Base-by-base conservation (phyloP, 2,329 filamentous ascomycete species). In the Mycosphaerella arachidis region DNA sequence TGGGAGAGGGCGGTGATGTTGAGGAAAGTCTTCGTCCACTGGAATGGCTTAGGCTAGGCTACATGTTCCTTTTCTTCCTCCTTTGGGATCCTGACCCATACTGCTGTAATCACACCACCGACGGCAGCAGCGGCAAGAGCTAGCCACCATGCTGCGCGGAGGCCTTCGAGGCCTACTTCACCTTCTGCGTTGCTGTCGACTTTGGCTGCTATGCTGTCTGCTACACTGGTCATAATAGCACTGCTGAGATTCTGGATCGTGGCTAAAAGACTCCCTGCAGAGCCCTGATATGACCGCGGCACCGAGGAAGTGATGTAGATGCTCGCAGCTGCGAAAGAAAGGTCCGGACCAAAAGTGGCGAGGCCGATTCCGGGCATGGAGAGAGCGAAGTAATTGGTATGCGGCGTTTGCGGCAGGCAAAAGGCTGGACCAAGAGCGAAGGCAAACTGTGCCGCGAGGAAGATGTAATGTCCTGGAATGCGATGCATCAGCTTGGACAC, bases 291-390 rank as follows among this genome's bases (percentile, higher is more conserved):
- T 1, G 74, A 77, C n/a, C 77, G 65, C 1, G 76, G 74, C 5
- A 81, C 78, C 53, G 74, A 78, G 10, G 73, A 76, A 0, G 78
- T 80, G 59, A 80, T 79, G 67, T 80, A 80, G 48, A 80, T 80
- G n/a, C 75, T 76, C 0, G 78, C 78, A 0, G 78, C 78, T 0
- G 78, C 78, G 59, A 80, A 81, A 30, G 75, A 75, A 55, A 80
- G 68, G 51, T 81, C 78, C 0, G 78, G 78, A 0, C 78, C 78
- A 50, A 81, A 80, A 0, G 78, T 79, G 0, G 77, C 77, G 0
- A 81, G 67, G 1, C 73, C 74, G 1, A 80, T 73, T 0, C 77
- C 78, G 0, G 78, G 78, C 61, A 80, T 70, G 0, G 76, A 77
- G 3, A 80, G 72, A 0, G 75, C 75, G 76, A 78, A 81, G 69